Conservation (phyloP, 495 filamentous ascomycete species). For the Aspergillus homomorphus region DNA sequence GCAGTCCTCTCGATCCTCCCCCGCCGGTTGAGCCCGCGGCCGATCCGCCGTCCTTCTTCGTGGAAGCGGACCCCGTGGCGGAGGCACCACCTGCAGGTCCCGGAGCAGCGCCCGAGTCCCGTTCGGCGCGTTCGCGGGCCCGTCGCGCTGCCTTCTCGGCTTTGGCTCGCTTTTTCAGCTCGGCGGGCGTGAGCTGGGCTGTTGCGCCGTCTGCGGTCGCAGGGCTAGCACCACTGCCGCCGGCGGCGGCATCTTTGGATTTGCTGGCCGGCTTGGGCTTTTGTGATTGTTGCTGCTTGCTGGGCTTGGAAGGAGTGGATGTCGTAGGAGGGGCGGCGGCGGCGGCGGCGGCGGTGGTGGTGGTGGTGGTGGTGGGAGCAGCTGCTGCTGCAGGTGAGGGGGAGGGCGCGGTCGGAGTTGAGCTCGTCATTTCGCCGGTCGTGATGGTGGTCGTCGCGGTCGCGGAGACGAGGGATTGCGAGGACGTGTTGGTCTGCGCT, state of each 20-base stretch:
- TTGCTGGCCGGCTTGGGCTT: slow-evolving; percentile 18
- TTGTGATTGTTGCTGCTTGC: slow-evolving; percentile 23
- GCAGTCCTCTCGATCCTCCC: slow-evolving; percentile 36
- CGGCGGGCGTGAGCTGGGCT: slow-evolving; percentile 58
- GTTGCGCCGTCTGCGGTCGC: slow-evolving; percentile 21
- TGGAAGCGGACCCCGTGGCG: slow-evolving; percentile 22
- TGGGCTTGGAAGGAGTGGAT: slow-evolving; percentile 23
- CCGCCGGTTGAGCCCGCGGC: slow-evolving; percentile 22
- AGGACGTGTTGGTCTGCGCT: background rate
- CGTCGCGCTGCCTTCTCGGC: slow-evolving; percentile 75
- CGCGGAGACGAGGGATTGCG: background rate
- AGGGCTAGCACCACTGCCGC: slow-evolving; percentile 6
- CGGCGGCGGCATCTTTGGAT: slow-evolving; percentile 21
- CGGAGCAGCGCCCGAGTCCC: slow-evolving; percentile 20
- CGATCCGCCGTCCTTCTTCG: slow-evolving; percentile 40
- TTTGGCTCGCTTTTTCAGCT: slow-evolving; percentile 74
- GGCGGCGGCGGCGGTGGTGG: slow-evolving; percentile 22
- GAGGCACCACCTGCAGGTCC: slow-evolving; percentile 25
- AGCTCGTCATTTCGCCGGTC: slow-evolving; percentile 7
- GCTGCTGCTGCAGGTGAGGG: slow-evolving; percentile 7
- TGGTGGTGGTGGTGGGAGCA: slow-evolving; percentile 11
- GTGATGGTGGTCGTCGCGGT: background rate
- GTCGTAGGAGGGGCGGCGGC: slow-evolving; percentile 19
- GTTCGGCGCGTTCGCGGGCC: slow-evolving; percentile 56
- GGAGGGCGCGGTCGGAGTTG: slow-evolving; percentile 20